These are phyloP conservation scores for Xylaria palmicola DNA, from an alignment of 495 filamentous ascomycete genomes.

Conservation along the genomic window DNA sequence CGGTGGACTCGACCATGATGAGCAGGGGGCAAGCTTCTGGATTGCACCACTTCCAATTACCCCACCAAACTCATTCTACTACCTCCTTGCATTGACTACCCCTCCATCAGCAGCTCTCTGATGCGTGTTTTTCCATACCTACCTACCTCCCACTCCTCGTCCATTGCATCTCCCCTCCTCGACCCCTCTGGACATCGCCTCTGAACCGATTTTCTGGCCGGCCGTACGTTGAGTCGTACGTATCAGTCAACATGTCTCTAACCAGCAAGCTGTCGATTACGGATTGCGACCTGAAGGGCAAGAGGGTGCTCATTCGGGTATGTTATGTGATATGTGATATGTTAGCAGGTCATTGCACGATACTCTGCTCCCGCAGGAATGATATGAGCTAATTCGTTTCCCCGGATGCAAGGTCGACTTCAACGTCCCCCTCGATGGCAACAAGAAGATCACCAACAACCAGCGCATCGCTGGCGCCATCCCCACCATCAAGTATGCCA, in stretches of 20 bases:
- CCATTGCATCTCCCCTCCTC: background rate
- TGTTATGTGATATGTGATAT: constrained; percentile 31
- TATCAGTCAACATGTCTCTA: constrained; percentile 77
- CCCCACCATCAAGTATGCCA: constrained; percentile 97
- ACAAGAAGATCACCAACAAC: constrained; percentile 94
- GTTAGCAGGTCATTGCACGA: background rate
- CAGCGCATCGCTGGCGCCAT: constrained; percentile 97
- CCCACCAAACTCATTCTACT: constrained; percentile 10
- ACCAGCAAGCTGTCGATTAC: constrained; percentile 96
- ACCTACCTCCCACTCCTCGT: background rate
- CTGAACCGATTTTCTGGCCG: background rate
- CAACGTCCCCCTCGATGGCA: constrained; percentile 92
- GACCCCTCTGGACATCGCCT: background rate
- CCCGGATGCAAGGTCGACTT: constrained; percentile 86
- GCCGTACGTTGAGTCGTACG: background rate
- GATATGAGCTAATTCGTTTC: constrained; percentile 13
- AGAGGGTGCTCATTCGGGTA: constrained; percentile 96
- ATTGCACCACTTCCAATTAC: background rate
- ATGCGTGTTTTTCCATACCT: constrained; percentile 16
- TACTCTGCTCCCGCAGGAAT: background rate
- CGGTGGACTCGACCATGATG: background rate
- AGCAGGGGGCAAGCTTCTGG: background rate
- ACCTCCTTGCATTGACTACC: background rate
- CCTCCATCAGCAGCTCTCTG: constrained; percentile 13
- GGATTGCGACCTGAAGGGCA: constrained; percentile 94